A percentile compares a stretch with the other conserved stretches of the same genome.
Evolutionary conservation across 106 monocot species (phyloP).

Genomic region (Dendrobium huoshanense): DNA sequence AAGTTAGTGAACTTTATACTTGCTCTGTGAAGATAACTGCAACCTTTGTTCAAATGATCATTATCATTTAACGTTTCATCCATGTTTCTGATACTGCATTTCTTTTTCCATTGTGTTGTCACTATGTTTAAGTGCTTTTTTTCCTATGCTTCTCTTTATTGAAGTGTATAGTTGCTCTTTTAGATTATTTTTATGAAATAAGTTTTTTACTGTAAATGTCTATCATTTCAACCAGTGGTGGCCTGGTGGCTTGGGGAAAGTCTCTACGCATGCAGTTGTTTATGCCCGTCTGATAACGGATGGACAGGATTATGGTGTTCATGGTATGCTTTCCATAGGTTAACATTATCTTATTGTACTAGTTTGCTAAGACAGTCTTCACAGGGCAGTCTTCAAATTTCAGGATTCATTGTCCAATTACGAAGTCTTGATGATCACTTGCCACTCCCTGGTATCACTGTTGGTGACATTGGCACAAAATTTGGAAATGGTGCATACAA

Average conservation of each 20-base stretch:
- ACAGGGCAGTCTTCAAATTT: background rate
- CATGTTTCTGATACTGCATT: background rate
- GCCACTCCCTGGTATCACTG: conserved; percentile 84
- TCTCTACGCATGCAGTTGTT: conserved; percentile 87
- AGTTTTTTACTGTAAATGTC: background rate
- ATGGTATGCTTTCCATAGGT: conserved; percentile 46
- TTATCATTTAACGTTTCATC: background rate
- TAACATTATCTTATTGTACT: background rate
- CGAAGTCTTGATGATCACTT: conserved; percentile 90
- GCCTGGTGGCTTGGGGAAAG: conserved; percentile 97
- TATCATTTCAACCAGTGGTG: conserved; percentile 64
- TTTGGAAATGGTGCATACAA: conserved; percentile 98
- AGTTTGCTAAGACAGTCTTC: conserved; percentile 5
- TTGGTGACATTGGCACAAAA: conserved; percentile 96
- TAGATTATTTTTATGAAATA: background rate
- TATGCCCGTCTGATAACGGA: conserved; percentile 82
- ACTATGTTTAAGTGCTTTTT: background rate
- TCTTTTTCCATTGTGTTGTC: background rate
- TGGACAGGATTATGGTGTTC: conserved; percentile 76
- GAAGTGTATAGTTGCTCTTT: background rate
- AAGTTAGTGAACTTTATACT: conserved; percentile 32
- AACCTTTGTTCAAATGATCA: conserved; percentile 5
- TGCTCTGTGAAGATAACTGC: background rate
- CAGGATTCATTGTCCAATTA: conserved; percentile 97
- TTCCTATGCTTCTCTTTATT: background rate